Conservation (phyloP, 257 asterid species). For the Solanum lycopersicoides region DNA sequence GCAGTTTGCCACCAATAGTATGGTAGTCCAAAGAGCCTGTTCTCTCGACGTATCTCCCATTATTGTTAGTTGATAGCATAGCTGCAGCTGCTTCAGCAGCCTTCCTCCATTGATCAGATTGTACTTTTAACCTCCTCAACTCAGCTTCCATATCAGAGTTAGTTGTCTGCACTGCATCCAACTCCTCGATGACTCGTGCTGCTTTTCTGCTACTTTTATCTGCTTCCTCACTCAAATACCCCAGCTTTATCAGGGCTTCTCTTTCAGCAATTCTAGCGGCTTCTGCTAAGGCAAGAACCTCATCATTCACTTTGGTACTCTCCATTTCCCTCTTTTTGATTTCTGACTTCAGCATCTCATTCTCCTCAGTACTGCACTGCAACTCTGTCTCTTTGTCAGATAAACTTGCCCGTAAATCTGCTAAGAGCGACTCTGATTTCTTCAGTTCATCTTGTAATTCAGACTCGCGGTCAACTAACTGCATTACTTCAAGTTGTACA, state of each 20-base stretch:
- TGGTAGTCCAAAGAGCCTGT: conserved; percentile 52
- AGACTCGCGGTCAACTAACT: conserved; percentile 1
- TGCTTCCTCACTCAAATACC: conserved; percentile 50
- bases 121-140: conserved; percentile 64
- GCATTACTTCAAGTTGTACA: conserved; percentile 6
- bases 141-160: conserved; percentile 72
- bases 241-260: conserved; percentile 59
- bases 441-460: conserved; percentile 18
- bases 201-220: conserved; percentile 50
- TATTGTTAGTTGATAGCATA: conserved; percentile 53
- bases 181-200: conserved; percentile 37
- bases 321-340: conserved; percentile 35
- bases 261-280: conserved; percentile 45
- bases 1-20: conserved; percentile 58
- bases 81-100: conserved; percentile 94
- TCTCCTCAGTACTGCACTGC: conserved; percentile 35
- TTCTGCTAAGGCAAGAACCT: conserved; percentile 34
- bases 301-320: conserved; percentile 22
- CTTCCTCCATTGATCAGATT: conserved; percentile 92
- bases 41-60: conserved; percentile 48
- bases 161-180: conserved; percentile 61
- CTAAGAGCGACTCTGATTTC: conserved; percentile 22
- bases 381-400: conserved; percentile 38
- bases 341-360: conserved; percentile 51
- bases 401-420: conserved; percentile 29